Conservation (phyloP, 441 rosid species). For the Lepidium campestre region DNA sequence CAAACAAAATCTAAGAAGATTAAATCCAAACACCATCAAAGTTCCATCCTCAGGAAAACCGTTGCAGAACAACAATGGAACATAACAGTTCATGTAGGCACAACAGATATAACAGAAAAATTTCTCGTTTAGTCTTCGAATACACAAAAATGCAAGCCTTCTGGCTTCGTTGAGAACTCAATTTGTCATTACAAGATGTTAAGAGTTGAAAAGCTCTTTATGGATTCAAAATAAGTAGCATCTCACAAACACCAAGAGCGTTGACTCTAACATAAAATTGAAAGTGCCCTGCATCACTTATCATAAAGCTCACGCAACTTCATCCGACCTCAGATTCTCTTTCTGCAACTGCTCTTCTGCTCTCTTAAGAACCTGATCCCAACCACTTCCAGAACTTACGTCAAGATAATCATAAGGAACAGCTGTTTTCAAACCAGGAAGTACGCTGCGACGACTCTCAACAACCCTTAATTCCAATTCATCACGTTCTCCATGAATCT, state of each 20-base stretch:
- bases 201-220: too few species aligned
- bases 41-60: background rate
- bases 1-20: too few species aligned
- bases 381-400: conserved; percentile 61
- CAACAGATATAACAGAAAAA: background rate
- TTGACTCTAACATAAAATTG: background rate
- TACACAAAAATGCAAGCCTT: background rate
- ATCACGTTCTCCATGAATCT: conserved; percentile 6
- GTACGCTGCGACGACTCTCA: conserved; percentile 52
- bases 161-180: background rate
- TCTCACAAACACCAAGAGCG: too few species aligned
- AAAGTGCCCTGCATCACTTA: background rate
- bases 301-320: conserved; percentile 28
- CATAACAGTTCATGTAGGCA: background rate
- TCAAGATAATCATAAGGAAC: conserved; percentile 76
- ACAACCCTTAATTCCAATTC: conserved; percentile 48
- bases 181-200: too few species aligned
- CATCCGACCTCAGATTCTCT: conserved; percentile 29
- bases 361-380: conserved; percentile 65
- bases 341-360: conserved; percentile 46
- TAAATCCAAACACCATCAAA: background rate
- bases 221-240: too few species aligned
- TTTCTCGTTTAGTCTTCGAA: background rate
- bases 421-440: conserved; percentile 74
- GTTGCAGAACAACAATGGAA: background rate